phyloP scores from a whole-genome alignment of 495 filamentous ascomycete species.

The Aspergillus kassunensis region DNA sequence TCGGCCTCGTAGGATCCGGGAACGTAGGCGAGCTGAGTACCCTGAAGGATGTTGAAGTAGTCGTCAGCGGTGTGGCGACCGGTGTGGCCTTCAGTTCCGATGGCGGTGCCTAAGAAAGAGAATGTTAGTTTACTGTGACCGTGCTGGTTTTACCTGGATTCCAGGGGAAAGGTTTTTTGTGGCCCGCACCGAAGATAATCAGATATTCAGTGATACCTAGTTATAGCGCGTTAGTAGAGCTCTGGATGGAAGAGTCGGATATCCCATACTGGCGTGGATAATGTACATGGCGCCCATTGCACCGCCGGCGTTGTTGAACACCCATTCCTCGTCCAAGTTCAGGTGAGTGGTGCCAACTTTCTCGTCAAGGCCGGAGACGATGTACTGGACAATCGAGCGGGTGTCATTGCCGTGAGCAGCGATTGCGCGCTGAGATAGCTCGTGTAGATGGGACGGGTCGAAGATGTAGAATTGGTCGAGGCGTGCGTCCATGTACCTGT shows the following conservation, averaged over 20 bases:
- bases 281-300: constrained; percentile 91
- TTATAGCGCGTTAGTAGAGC: not conserved
- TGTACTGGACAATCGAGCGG: constrained; percentile 59
- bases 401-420: constrained; percentile 69
- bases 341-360: constrained; percentile 37
- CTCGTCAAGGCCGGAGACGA: constrained; percentile 45
- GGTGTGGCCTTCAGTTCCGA: constrained; percentile 83
- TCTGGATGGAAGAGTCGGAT: not conserved
- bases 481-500: constrained; percentile 62
- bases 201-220: constrained; percentile 73
- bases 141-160: not conserved
- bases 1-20: constrained; percentile 68
- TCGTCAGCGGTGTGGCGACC: constrained; percentile 86
- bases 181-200: constrained; percentile 63
- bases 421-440: constrained; percentile 62
- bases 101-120: constrained; percentile 55
- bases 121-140: not conserved
- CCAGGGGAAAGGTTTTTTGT: not conserved
- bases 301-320: constrained; percentile 67
- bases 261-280: constrained; percentile 66
- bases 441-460: constrained; percentile 60
- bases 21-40: constrained; percentile 67
- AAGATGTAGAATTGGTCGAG: constrained; percentile 78
- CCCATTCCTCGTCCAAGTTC: constrained; percentile 46
- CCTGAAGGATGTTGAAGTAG: constrained; percentile 85